Evolutionary conservation across 129 eudicot species (phyloP).

Genomic region (Arctium lappa): DNA sequence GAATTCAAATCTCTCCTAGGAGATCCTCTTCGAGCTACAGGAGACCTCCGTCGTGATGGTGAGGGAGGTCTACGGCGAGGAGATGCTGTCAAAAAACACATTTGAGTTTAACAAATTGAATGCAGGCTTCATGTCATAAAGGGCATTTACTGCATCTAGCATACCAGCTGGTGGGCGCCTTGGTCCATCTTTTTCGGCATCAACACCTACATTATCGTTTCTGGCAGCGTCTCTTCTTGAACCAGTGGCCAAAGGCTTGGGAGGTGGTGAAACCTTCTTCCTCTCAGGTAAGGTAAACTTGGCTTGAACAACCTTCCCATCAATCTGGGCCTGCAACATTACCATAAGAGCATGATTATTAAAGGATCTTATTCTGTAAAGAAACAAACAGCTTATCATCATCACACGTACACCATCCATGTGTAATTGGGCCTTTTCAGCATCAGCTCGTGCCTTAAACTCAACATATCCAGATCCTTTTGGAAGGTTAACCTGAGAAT

Average conservation of each 20-base stretch:
- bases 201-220: slow-evolving; percentile 50
- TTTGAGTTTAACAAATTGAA: not conserved
- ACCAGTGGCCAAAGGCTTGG: slow-evolving; percentile 57
- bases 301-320: slow-evolving; percentile 79
- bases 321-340: slow-evolving; percentile 77
- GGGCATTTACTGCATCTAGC: not conserved
- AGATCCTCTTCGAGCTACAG: slow-evolving; percentile 65
- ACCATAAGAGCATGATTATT: slow-evolving; percentile 7
- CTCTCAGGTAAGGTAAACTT: slow-evolving; percentile 82
- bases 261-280: slow-evolving; percentile 69
- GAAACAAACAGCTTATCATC: not conserved
- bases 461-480: slow-evolving; percentile 87
- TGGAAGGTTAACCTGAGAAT: slow-evolving; percentile 69
- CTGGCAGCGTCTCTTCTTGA: slow-evolving; percentile 59
- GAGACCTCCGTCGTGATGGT: slow-evolving; percentile 77
- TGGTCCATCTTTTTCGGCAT: slow-evolving; percentile 68
- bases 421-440: slow-evolving; percentile 72
- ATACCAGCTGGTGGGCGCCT: slow-evolving; percentile 57
- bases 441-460: slow-evolving; percentile 75
- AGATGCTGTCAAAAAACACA: slow-evolving; percentile 45
- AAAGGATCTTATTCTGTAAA: not conserved
- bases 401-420: slow-evolving; percentile 77
- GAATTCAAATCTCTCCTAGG: slow-evolving; percentile 53
- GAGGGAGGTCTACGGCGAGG: slow-evolving; percentile 62
- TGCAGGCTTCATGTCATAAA: not conserved